Evolutionary conservation across 2,329 filamentous ascomycete species (phyloP).

Genomic region (Calonectria pseudoreteaudii): DNA sequence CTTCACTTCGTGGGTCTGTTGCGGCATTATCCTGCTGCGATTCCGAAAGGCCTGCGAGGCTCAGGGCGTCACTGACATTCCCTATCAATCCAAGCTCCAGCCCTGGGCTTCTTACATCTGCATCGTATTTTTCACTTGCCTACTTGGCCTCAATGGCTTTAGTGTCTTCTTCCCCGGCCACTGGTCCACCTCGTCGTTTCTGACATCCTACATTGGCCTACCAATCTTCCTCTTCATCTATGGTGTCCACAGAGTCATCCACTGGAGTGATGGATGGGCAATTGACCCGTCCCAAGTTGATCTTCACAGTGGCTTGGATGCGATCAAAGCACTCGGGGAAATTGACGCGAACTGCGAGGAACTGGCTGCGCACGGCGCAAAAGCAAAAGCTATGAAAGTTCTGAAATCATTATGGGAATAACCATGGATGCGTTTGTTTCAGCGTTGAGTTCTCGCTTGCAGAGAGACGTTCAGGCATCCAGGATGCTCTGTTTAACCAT

Average conservation of each 20-base stretch:
- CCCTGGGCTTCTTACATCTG: constrained; percentile 68
- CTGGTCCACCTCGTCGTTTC: constrained; percentile 67
- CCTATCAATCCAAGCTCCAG: constrained; percentile 66
- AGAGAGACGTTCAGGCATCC: not conserved
- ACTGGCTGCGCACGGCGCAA: not conserved
- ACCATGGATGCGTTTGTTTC: not conserved
- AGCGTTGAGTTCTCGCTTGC: too few species aligned
- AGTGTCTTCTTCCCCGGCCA: constrained; percentile 71
- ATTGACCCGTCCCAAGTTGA: constrained; percentile 15
- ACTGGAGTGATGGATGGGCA: constrained; percentile 9
- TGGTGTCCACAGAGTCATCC: constrained; percentile 48
- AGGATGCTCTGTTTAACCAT: not conserved
- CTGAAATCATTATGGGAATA: constrained; percentile 13
- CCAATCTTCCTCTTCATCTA: constrained; percentile 68
- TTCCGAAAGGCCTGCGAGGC: constrained; percentile 58
- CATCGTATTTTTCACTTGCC: constrained; percentile 62
- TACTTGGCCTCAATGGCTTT: constrained; percentile 73
- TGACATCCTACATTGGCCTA: constrained; percentile 75
- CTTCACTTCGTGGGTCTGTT: constrained; percentile 65
- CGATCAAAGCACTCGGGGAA: constrained; percentile 9
- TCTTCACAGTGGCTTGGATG: constrained; percentile 5
- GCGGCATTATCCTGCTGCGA: constrained; percentile 67
- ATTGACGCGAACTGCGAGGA: not conserved
- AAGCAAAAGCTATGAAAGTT: constrained; percentile 5
- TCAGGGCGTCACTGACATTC: constrained; percentile 58